phyloP scores from a whole-genome alignment of 805 yeast species.

The Kazachstania viticola region DNA sequence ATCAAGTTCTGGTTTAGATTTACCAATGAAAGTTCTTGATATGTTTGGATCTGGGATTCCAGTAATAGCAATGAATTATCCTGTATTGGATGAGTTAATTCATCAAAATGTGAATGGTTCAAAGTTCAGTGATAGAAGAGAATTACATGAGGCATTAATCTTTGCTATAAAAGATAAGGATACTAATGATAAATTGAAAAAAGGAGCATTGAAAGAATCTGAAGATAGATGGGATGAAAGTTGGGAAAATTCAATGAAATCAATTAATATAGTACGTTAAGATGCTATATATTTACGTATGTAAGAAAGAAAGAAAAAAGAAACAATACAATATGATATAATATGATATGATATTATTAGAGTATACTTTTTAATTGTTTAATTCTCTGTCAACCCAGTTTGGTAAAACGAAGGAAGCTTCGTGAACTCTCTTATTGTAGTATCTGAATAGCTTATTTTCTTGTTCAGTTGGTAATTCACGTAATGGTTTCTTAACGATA shows the following conservation, averaged over 20 bases:
- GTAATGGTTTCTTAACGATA: slow-evolving; percentile 56
- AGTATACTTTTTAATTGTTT: too few species aligned
- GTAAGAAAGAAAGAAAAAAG: too few species aligned
- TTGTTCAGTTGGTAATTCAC: slow-evolving; percentile 49
- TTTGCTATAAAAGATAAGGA: slow-evolving; percentile 25
- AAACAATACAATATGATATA: too few species aligned
- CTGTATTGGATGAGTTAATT: slow-evolving; percentile 72
- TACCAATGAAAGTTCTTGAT: slow-evolving; percentile 96
- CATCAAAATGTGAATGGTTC: slow-evolving; percentile 60
- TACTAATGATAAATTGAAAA: slow-evolving; percentile 33
- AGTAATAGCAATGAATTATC: slow-evolving; percentile 65
- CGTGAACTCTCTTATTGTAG: slow-evolving; percentile 75
- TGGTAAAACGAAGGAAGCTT: slow-evolving; percentile 84
- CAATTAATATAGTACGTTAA: slow-evolving; percentile 13
- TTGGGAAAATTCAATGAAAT: slow-evolving; percentile 41
- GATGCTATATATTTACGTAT: too few species aligned
- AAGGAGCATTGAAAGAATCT: slow-evolving; percentile 70
- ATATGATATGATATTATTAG: too few species aligned
- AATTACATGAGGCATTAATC: slow-evolving; percentile 34
- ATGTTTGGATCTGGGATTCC: slow-evolving; percentile 95
- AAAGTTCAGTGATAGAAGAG: slow-evolving; percentile 33
- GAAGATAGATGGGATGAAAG: slow-evolving; percentile 58
- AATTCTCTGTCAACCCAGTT: slow-evolving; percentile 66
- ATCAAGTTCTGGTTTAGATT: slow-evolving; percentile 85
- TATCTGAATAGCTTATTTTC: slow-evolving; percentile 62